Evolutionary conservation across 2,329 filamentous ascomycete genomes (phyloP).

Genomic region (Neocatenulostroma microsporum): DNA sequence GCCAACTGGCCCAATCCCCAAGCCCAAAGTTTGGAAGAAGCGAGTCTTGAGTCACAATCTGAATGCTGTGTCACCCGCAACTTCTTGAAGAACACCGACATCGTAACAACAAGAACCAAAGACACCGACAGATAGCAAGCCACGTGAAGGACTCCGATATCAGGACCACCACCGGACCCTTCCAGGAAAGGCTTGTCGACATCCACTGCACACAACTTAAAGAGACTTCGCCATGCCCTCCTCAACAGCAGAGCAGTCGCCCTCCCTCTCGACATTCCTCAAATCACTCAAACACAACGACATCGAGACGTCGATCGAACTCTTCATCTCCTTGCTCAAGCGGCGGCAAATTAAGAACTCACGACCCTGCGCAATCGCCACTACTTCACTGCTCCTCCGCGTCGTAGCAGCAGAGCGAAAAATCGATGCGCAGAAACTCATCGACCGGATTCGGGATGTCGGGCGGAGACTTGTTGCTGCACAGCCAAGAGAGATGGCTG

Average conservation of each 20-base stretch:
- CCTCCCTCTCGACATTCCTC: constrained; percentile 69
- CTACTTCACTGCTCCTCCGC: constrained; percentile 76
- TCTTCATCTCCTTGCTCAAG: constrained; percentile 77
- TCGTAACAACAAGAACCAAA: too few relatives aligned
- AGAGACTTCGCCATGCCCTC: too few relatives aligned
- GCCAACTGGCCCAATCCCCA: too few relatives aligned
- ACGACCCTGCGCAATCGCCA: constrained; percentile 82
- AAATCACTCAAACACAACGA: constrained; percentile 67
- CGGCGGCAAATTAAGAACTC: constrained; percentile 82
- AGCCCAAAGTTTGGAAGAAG: too few relatives aligned
- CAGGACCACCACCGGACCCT: too few relatives aligned
- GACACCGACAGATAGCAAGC: too few relatives aligned
- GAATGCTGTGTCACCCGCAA: too few relatives aligned
- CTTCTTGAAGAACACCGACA: too few relatives aligned
- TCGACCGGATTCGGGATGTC: constrained; percentile 70
- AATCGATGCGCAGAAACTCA: constrained; percentile 66
- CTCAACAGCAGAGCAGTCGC: constrained; percentile 52
- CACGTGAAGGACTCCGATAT: too few relatives aligned
- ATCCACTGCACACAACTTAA: too few relatives aligned
- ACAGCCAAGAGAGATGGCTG: constrained; percentile 81
- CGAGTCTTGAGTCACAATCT: too few relatives aligned
- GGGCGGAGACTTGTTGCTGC: constrained; percentile 72
- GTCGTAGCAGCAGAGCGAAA: constrained; percentile 72
- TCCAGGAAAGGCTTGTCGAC: too few relatives aligned
- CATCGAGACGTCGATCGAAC: constrained; percentile 76